These are phyloP conservation scores for Talaromyces sp. DNA, from an alignment of 2,329 filamentous ascomycete genomes.

Conservation along the genomic window DNA sequence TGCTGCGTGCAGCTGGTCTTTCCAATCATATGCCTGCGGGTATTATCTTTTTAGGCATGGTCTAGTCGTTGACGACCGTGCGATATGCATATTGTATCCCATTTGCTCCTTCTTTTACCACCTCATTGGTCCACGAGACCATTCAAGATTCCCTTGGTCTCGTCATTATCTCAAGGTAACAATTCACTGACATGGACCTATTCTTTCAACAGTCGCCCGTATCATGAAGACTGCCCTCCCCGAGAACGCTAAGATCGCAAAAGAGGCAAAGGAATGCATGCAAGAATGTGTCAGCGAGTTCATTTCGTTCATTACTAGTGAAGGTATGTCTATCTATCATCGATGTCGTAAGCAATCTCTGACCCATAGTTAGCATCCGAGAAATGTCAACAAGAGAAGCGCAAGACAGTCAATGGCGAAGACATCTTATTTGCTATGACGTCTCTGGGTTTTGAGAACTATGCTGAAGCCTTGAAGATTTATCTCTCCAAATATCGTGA, in stretches of 20 bases:
- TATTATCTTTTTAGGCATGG: background rate
- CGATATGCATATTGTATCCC: background rate
- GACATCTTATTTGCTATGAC: conserved; percentile 99
- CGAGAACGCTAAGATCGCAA: conserved; percentile 98
- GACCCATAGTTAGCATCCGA: conserved; percentile 69
- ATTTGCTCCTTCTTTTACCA: conserved; percentile 3
- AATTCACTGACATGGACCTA: background rate
- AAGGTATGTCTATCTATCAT: conserved; percentile 62
- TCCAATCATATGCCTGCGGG: conserved; percentile 15
- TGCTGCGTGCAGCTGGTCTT: conserved; percentile 21
- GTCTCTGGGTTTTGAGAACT: conserved; percentile 97
- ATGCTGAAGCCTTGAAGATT: conserved; percentile 95
- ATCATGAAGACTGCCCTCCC: conserved; percentile 99
- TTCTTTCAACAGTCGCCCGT: conserved; percentile 73
- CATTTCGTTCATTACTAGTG: conserved; percentile 98
- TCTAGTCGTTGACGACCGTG: background rate
- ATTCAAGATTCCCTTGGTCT: background rate
- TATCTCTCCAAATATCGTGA: conserved; percentile 97
- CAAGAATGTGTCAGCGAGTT: conserved; percentile 99
- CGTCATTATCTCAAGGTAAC: background rate
- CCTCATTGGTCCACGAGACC: conserved; percentile 13
- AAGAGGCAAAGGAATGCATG: conserved; percentile 99
- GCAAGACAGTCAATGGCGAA: conserved; percentile 98
- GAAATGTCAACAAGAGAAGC: conserved; percentile 98
- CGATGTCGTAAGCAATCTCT: background rate